phyloP scores from a whole-genome alignment of 257 asterid genomes.

The Cordia subcordata region DNA sequence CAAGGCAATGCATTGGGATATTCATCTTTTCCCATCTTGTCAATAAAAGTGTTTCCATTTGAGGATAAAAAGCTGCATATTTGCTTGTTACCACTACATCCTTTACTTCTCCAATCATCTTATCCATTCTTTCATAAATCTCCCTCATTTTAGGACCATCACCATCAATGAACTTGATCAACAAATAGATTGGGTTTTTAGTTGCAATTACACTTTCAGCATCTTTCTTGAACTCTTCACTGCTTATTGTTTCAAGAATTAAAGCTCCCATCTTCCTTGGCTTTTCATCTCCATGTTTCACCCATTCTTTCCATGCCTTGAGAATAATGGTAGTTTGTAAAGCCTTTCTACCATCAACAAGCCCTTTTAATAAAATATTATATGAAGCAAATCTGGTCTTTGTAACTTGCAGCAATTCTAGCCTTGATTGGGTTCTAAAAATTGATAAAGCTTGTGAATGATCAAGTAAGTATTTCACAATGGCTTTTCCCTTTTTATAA shows the following conservation, averaged over 20 bases:
- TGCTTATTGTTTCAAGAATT: no score
- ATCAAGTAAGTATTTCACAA: no score
- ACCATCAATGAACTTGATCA: conserved; percentile 5
- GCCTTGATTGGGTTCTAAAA: no score
- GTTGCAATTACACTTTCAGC: background rate
- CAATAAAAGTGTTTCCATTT: no score
- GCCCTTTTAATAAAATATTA: conserved; percentile 1
- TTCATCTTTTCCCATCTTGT: no score
- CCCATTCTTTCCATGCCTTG: conserved; percentile 1
- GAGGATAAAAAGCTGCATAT: background rate
- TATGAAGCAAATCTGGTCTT: no score
- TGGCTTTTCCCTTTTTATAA: no score
- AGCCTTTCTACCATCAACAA: background rate
- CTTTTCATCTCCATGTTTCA: background rate
- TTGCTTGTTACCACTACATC: background rate
- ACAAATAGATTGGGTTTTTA: background rate
- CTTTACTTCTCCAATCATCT: conserved; percentile 9
- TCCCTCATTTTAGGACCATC: conserved; percentile 1
- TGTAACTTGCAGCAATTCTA: no score
- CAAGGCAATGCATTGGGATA: no score
- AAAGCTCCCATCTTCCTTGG: no score
- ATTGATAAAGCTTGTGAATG: no score
- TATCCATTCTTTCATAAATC: background rate
- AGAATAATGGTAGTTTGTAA: background rate
- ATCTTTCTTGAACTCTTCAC: background rate